A percentile compares a stretch with the other conserved stretches of the same genome.
Conservation (phyloP, 345 rosid genomes). For the Geranium brycei region DNA sequence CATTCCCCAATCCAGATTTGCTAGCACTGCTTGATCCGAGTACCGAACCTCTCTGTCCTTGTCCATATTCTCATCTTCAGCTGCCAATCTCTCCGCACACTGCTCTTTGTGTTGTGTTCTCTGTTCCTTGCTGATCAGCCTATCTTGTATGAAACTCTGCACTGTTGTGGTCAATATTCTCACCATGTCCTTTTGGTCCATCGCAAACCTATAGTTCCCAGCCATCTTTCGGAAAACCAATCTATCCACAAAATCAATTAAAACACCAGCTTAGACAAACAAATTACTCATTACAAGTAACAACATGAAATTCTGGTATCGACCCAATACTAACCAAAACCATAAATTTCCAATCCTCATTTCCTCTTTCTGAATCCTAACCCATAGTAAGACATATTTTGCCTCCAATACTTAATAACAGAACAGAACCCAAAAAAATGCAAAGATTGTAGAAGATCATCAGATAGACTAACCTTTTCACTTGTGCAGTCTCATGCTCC, state of each 20-base stretch:
- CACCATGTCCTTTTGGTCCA: slow-evolving; percentile 36
- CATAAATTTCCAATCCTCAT: neutral
- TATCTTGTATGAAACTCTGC: slow-evolving; percentile 31
- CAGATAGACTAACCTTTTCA: neutral
- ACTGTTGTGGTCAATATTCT: slow-evolving; percentile 26
- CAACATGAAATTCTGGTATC: neutral
- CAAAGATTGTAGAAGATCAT: too few relatives aligned
- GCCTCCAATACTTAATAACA: neutral
- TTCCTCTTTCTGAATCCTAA: neutral
- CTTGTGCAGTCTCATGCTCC: neutral
- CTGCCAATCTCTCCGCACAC: slow-evolving; percentile 56
- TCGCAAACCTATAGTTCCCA: slow-evolving; percentile 26
- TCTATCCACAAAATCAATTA: neutral
- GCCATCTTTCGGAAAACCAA: slow-evolving; percentile 18
- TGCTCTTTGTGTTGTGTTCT: slow-evolving; percentile 47
- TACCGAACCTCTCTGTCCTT: slow-evolving; percentile 34
- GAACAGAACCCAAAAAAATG: too few relatives aligned
- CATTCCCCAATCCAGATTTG: slow-evolving; percentile 58
- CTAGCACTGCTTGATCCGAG: slow-evolving; percentile 57
- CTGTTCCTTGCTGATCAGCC: slow-evolving; percentile 32
- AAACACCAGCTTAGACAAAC: neutral
- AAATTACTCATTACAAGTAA: neutral
- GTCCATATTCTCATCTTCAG: slow-evolving; percentile 30
- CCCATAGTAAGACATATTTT: neutral
- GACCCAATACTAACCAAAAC: too few relatives aligned